Base-by-base conservation (phyloP, 345 rosid species). In the Iberis pinnata region DNA sequence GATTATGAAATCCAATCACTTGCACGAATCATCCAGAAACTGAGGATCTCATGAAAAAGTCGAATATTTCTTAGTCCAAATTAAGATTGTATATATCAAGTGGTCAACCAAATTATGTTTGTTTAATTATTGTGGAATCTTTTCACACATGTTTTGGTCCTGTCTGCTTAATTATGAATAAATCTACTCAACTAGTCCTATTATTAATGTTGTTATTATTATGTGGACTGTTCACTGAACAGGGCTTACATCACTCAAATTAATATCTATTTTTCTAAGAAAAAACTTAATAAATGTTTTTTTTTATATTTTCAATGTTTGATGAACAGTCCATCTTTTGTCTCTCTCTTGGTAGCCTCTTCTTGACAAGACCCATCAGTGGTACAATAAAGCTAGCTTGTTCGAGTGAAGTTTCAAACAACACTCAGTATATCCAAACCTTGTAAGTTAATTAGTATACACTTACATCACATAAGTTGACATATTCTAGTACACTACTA, bases 311-410 rank as follows among this genome's bases (percentile, higher is more conserved):
- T 59, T 67, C 65, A 53, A 67, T 60, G 61, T 60, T 58, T 65
- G 60, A 67, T 67, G 66, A 60, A 67, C 66, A 67, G 71, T 67
- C 54, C 60, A 6, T 33, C 15, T 37, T 47, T 67, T 67, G 62
- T 67, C 67, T 67, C 39, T 67, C 61, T 60, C 71, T 55, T 53
- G 16, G 49, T 27, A 44, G 47, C 43, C 53, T 67, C 66, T 60
- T 60, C 52, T 41, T 67, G 71, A 67, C 67, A 67, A 60, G 71
- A 67, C 71, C 56, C 66, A 53, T 60, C 67, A 53, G 44, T 60
- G 65, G 8, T 17, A 60, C 66, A 60, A 56, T 53, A 46, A 58
- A 59, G 49, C 60, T 66, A 43, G 43, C 27, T 51, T 53, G 9
- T 40, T 37, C 43, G 3, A 39, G n/a, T 13, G 55, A 52, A 52